Conservation (phyloP, 2,329 filamentous ascomycete species). For the Monosporascus sp. region DNA sequence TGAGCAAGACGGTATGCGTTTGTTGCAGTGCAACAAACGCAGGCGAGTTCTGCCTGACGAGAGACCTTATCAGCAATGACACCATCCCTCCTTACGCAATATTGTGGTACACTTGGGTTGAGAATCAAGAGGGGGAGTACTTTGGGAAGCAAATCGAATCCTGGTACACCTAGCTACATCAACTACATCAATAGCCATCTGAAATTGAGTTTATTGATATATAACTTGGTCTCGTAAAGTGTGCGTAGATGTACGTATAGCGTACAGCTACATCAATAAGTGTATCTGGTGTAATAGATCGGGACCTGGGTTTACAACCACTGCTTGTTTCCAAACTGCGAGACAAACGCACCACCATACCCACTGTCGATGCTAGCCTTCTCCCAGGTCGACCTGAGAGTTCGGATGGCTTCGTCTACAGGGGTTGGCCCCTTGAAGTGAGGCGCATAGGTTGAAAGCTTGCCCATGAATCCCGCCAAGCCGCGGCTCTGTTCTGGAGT, state of each 20-base stretch:
- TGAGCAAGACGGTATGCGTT: no score
- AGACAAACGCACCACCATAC: slow-evolving; percentile 39
- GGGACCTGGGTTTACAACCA: slow-evolving; percentile 33
- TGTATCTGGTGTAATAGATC: not conserved
- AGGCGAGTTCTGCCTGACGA: no score
- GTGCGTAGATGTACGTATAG: not conserved
- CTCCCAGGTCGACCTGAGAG: slow-evolving; percentile 13
- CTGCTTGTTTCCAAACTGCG: slow-evolving; percentile 41
- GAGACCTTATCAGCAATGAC: no score
- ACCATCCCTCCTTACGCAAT: no score
- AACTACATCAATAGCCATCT: no score
- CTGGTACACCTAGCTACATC: no score
- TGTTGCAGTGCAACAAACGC: no score
- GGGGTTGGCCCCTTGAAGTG: slow-evolving; percentile 17
- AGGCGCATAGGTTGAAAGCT: slow-evolving; percentile 18
- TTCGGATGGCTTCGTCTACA: slow-evolving; percentile 10
- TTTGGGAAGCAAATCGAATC: no score
- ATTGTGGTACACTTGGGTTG: no score
- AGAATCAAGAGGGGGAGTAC: no score
- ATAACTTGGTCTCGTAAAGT: not conserved
- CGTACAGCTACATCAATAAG: not conserved
- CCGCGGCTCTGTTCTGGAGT: slow-evolving; percentile 3
- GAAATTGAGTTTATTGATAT: no score
- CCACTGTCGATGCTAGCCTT: slow-evolving; percentile 19
- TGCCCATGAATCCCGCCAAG: slow-evolving; percentile 5